These are phyloP conservation scores for Arthroderma uncinatum DNA, from an alignment of 2,329 filamentous ascomycete species.

Conservation along the genomic window DNA sequence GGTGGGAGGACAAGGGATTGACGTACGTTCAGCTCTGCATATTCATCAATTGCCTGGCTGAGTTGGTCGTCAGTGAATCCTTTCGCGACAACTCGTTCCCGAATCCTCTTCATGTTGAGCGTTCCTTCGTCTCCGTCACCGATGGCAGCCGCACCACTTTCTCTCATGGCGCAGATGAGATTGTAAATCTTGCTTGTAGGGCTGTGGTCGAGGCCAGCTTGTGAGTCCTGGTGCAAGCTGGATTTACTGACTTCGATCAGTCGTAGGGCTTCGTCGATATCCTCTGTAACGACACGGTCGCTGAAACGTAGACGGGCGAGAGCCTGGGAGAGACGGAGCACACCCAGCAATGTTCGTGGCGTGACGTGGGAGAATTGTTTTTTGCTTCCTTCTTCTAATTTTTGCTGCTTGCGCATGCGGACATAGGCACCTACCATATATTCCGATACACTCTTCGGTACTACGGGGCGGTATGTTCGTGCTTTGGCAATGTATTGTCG, in stretches of 20 bases:
- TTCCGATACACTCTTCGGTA: constrained; percentile 76
- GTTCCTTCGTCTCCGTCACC: constrained; percentile 63
- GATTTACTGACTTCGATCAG: constrained; percentile 91
- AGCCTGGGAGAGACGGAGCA: constrained; percentile 86
- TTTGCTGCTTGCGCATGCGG: constrained; percentile 81
- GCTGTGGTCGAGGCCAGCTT: constrained; percentile 57
- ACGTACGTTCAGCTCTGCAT: constrained; percentile 80
- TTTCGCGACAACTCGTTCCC: constrained; percentile 86
- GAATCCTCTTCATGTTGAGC: constrained; percentile 75
- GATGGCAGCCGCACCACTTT: constrained; percentile 69
- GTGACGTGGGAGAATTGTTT: constrained; percentile 92
- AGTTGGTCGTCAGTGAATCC: constrained; percentile 95
- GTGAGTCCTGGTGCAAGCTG: constrained; percentile 63
- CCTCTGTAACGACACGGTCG: constrained; percentile 71
- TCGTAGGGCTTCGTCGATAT: constrained; percentile 88
- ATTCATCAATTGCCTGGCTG: constrained; percentile 74
- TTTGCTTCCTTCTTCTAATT: constrained; percentile 79
- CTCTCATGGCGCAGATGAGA: constrained; percentile 76
- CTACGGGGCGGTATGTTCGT: constrained; percentile 73
- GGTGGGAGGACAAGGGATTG: constrained; percentile 9
- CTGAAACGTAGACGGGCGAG: constrained; percentile 85
- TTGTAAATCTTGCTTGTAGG: constrained; percentile 89
- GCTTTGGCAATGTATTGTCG: constrained; percentile 93
- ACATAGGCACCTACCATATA: constrained; percentile 98
- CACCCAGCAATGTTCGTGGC: constrained; percentile 81